These are phyloP conservation scores for Aspergillus brunneoviolaceus DNA, from an alignment of 2,329 filamentous ascomycete genomes.

Conservation along the genomic window DNA sequence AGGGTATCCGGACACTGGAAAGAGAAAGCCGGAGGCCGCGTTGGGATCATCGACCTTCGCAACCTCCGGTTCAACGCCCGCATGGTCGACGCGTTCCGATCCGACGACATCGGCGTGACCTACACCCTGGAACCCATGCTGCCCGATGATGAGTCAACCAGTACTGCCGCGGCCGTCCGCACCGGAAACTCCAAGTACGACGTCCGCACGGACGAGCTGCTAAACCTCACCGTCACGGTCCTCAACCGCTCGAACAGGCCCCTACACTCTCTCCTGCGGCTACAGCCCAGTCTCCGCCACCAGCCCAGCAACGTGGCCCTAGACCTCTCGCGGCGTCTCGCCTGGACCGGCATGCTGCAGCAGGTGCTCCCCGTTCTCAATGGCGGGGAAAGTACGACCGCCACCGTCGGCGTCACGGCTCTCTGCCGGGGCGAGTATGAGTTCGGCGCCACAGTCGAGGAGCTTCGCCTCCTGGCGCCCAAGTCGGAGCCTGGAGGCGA, in stretches of 20 bases:
- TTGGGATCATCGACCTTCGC: slow-evolving; percentile 73
- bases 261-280: slow-evolving; percentile 69
- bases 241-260: slow-evolving; percentile 68
- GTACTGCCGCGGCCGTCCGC: slow-evolving; percentile 38
- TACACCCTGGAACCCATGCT: slow-evolving; percentile 46
- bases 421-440: slow-evolving; percentile 82
- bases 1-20: slow-evolving; percentile 71
- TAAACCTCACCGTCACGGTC: slow-evolving; percentile 69
- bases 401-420: slow-evolving; percentile 69
- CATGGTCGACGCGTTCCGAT: slow-evolving; percentile 79
- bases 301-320: slow-evolving; percentile 70
- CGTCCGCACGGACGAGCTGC: slow-evolving; percentile 61
- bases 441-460: slow-evolving; percentile 76
- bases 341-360: slow-evolving; percentile 83
- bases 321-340: slow-evolving; percentile 77
- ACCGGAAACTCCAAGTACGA: slow-evolving; percentile 49
- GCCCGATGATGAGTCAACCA: slow-evolving; percentile 13
- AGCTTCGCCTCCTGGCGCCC: slow-evolving; percentile 58
- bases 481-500: slow-evolving; percentile 14
- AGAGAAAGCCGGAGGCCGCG: slow-evolving; percentile 56
- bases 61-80: slow-evolving; percentile 69
- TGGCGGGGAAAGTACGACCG: slow-evolving; percentile 58
- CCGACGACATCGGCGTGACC: slow-evolving; percentile 72
- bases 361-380: slow-evolving; percentile 64
- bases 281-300: slow-evolving; percentile 74